Conservation (phyloP, 441 rosid genomes). For the Adansonia madagascariensis region DNA sequence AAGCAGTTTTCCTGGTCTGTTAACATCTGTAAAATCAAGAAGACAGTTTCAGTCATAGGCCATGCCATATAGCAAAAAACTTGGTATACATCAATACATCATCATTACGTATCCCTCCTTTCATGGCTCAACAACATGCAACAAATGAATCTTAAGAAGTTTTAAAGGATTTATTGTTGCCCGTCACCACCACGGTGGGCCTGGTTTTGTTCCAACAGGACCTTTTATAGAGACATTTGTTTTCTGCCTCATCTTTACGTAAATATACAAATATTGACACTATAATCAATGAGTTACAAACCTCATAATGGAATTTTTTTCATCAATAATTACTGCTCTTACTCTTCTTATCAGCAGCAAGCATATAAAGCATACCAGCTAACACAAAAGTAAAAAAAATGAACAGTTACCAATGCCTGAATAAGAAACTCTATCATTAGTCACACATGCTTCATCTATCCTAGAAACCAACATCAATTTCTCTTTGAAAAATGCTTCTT, state of each 20-base stretch:
- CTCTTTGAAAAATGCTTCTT: not conserved
- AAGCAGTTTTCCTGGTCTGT: not conserved
- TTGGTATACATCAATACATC: not conserved
- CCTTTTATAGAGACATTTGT: not conserved
- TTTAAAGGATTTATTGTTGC: not conserved
- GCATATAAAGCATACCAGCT: not conserved
- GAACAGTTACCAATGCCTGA: not conserved
- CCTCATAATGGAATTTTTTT: not conserved
- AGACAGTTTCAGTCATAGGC: not conserved
- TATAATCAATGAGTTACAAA: not conserved
- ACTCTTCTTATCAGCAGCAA: not conserved
- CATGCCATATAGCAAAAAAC: not conserved
- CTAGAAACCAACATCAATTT: constrained; percentile 5
- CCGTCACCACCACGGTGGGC: not conserved
- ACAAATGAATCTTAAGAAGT: not conserved
- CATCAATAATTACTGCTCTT: not conserved
- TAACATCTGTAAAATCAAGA: not conserved
- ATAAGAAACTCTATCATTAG: not conserved
- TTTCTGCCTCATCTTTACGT: not conserved
- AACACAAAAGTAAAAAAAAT: not conserved
- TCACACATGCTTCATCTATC: not conserved
- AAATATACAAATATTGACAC: not conserved
- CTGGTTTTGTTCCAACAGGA: not conserved
- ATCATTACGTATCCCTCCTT: not conserved
- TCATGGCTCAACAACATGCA: not conserved